phyloP scores from a whole-genome alignment of 2,329 filamentous ascomycete genomes.

The Chlorencoelia australis region DNA sequence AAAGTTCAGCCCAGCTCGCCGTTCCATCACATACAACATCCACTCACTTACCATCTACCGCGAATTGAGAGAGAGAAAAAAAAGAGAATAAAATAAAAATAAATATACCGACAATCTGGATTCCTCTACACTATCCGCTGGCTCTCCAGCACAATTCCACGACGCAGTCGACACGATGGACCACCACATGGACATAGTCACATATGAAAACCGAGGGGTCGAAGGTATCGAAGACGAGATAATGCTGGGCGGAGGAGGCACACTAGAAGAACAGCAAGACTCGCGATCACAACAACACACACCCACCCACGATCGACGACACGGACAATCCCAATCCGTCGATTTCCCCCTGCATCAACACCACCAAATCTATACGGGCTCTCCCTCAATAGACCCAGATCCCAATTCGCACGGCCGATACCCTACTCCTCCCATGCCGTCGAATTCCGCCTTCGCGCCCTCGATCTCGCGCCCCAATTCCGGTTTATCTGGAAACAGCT shows the following conservation, averaged over 20 bases:
- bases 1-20: too few relatives aligned
- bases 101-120: conserved; percentile 36
- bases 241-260: conserved; percentile 20
- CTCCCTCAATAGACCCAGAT: conserved; percentile 20
- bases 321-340: conserved; percentile 26
- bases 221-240: conserved; percentile 20
- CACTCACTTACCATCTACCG: too few relatives aligned
- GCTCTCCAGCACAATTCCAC: conserved; percentile 43
- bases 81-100: too few relatives aligned
- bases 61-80: too few relatives aligned
- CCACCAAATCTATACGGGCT: conserved; percentile 20
- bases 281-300: too few relatives aligned
- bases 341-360: conserved; percentile 25
- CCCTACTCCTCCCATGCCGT: conserved; percentile 26
- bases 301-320: conserved; percentile 21
- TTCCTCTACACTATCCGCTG: conserved; percentile 38
- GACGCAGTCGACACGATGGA: conserved; percentile 38
- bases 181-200: conserved; percentile 44
- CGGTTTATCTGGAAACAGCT: conserved; percentile 24
- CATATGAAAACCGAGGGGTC: conserved; percentile 26
- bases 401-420: conserved; percentile 23
- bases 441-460: conserved; percentile 23
- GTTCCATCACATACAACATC: too few relatives aligned
- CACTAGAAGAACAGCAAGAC: conserved; percentile 23
- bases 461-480: conserved; percentile 27